phyloP scores from a whole-genome alignment of 2,329 filamentous ascomycete species.

The Botrytis fragariae region DNA sequence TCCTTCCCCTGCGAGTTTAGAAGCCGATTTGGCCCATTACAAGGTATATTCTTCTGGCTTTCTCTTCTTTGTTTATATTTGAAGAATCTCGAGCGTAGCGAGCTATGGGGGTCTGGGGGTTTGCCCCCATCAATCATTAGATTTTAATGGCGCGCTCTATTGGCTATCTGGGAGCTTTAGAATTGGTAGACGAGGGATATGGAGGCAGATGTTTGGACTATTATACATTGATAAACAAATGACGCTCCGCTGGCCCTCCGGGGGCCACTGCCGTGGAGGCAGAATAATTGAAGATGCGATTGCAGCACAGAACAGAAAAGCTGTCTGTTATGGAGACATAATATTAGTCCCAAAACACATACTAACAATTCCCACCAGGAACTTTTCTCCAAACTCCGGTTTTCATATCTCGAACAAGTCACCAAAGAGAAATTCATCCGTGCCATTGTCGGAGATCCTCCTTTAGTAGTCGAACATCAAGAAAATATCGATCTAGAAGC shows the following conservation, averaged over 20 bases:
- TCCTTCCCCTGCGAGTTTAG: conserved; percentile 71
- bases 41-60: conserved; percentile 51
- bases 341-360: background rate
- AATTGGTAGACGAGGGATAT: background rate
- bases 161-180: background rate
- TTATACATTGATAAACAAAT: background rate
- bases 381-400: conserved; percentile 91
- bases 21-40: conserved; percentile 85
- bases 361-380: conserved; percentile 50
- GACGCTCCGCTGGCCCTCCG: background rate
- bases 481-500: conserved; percentile 79
- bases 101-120: background rate
- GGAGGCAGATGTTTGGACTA: background rate
- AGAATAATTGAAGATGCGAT: background rate
- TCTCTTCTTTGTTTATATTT: background rate
- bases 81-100: background rate
- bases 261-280: background rate
- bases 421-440: conserved; percentile 98
- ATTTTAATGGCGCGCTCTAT: background rate
- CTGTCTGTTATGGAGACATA: background rate
- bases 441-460: conserved; percentile 86
- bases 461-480: conserved; percentile 74
- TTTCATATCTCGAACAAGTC: conserved; percentile 96
- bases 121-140: background rate
- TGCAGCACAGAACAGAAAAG: background rate